Base-by-base conservation (phyloP, 177 flowering plant species). In the Vitis hybrid region DNA sequence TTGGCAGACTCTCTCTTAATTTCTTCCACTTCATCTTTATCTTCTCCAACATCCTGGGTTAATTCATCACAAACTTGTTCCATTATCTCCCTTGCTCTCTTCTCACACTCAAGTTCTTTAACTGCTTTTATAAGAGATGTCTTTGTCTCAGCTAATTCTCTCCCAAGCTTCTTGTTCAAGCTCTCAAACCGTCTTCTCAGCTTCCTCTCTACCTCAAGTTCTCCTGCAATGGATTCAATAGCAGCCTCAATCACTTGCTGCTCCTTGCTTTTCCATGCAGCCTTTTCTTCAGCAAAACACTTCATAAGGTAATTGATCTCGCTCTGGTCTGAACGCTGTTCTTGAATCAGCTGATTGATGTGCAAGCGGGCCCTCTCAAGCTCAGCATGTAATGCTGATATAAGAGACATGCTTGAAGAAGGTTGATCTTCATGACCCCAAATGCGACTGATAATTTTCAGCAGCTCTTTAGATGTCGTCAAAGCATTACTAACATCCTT, bases 201-300 rank as follows among this genome's bases (percentile, higher is more conserved):
- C 77, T 89, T 94, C 83, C 79, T 85, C 78, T 94, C 98, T 2
- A 82, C 86, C 63, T 92, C 98, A 15, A 94, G 90, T 24, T 91
- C 94, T 70, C 85, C 87, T 0, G 84, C 85, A 66, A 91, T 69
- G 52, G 97, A 80, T 62, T 86, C 88, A 58, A 94, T 73, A 11
- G 94, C 93, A 59, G 87, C 83, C 72, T 79, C 84, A 52, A 92
- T 78, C 66, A 71, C 81, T 62, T 88, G 82, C 54, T 75, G 83
- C 74, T 89, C 94, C 74, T 82, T 88, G 62, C 62, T 82, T 79
- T 90, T 89, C 97, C 96, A 91, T 1, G 86, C 84, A 2, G 90
- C 87, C 75, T 91, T 95, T 61, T 95, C 98, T 73, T 91, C 97
- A 30, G 90, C 90, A 78, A 95, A 87, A 35, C 84, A 76, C 79